These are phyloP conservation scores for Coccomyxa sp. DNA, from an alignment of 139 green algal genomes.

Conservation along the genomic window DNA sequence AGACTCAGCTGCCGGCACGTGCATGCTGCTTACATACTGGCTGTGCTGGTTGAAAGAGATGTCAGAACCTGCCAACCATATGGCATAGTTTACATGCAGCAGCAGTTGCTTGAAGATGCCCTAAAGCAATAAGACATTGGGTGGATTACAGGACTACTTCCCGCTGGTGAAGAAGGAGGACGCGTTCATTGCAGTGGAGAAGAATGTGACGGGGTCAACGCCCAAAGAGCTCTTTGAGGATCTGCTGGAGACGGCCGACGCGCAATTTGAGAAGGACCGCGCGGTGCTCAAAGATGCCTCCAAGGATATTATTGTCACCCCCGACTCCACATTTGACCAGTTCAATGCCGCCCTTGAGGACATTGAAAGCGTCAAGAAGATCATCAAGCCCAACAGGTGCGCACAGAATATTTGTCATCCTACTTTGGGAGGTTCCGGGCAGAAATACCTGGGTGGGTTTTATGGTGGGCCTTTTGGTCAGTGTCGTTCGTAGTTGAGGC, in stretches of 20 bases:
- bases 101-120: no score
- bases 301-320: conserved; percentile 36
- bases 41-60: no score
- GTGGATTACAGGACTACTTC: conserved; percentile 49
- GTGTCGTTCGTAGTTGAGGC: no score
- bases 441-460: not conserved
- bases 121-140: no score
- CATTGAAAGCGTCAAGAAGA: not conserved
- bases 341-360: conserved; percentile 33
- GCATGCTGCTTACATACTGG: no score
- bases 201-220: conserved; percentile 57
- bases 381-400: conserved; percentile 5
- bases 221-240: conserved; percentile 88
- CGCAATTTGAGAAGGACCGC: conserved; percentile 48
- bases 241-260: conserved; percentile 78
- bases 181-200: conserved; percentile 57
- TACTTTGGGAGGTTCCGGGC: not conserved
- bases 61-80: no score
- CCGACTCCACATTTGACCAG: conserved; percentile 29
- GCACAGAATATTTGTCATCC: not conserved
- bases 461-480: not conserved
- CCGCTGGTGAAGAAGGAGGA: conserved; percentile 44
- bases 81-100: no score
- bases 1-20: no score
- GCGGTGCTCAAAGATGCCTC: conserved; percentile 30